phyloP scores from a whole-genome alignment of 148 eudicot species.

The Spergularia bocconei region DNA sequence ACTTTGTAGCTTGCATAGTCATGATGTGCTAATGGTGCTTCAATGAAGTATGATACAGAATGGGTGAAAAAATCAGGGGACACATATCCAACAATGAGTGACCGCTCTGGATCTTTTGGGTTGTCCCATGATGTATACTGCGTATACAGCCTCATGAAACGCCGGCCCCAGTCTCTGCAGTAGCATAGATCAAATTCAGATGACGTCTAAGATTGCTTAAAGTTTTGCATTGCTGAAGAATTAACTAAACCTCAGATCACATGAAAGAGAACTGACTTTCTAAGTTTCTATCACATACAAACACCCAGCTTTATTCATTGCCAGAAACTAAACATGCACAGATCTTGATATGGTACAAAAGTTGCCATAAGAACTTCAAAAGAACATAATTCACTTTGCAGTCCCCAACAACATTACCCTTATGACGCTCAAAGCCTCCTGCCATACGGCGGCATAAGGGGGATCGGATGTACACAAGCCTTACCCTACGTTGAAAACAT shows the following conservation, averaged over 20 bases:
- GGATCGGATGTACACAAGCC: too few species aligned
- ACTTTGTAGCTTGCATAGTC: conserved; percentile 75
- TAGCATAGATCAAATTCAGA: conserved; percentile 21
- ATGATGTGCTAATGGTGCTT: conserved; percentile 88
- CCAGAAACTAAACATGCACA: background rate
- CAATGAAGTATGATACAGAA: conserved; percentile 94
- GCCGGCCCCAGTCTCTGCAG: conserved; percentile 94
- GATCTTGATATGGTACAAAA: background rate
- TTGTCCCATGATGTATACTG: conserved; percentile 94
- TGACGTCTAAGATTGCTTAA: background rate
- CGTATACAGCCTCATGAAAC: conserved; percentile 80
- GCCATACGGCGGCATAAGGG: too few species aligned
- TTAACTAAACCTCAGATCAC: background rate
- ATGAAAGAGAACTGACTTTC: background rate
- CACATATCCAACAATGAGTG: conserved; percentile 86
- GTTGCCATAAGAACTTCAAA: background rate
- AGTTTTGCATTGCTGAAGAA: conserved; percentile 1
- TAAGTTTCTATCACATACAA: background rate
- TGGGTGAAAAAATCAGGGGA: conserved; percentile 99
- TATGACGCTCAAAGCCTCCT: too few species aligned
- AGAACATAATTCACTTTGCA: background rate
- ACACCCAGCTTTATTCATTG: background rate
- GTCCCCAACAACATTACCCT: background rate
- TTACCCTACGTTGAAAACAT: too few species aligned
- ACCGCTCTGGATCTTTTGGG: conserved; percentile 77